Conservation (phyloP, 257 asterid species). For the Perilla frutescens region DNA sequence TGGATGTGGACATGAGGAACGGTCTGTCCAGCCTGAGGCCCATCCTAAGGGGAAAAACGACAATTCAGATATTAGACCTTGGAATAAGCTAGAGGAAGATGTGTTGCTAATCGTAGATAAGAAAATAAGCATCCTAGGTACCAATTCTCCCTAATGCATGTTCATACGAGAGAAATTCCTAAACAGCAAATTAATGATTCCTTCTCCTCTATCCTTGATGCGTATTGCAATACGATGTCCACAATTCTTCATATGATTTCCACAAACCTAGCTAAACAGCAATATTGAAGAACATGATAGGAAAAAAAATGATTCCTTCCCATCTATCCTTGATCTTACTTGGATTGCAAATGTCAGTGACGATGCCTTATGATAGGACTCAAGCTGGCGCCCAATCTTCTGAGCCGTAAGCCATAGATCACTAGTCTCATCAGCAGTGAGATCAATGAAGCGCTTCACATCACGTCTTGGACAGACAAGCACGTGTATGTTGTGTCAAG, state of each 20-base stretch:
- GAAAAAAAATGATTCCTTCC: slow-evolving; percentile 2
- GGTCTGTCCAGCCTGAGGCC: slow-evolving; percentile 92
- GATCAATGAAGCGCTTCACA: slow-evolving; percentile 80
- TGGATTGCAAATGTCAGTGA: slow-evolving; percentile 85
- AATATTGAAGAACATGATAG: not conserved
- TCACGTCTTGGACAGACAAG: slow-evolving; percentile 94
- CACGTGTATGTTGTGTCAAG: slow-evolving; percentile 82
- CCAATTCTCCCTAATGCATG: not conserved
- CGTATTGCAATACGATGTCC: no score
- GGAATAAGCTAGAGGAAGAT: slow-evolving; percentile 7
- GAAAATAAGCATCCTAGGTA: not conserved
- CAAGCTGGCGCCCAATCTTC: slow-evolving; percentile 77
- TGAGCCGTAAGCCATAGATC: slow-evolving; percentile 86
- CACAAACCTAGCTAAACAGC: not conserved
- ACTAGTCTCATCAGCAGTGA: slow-evolving; percentile 76
- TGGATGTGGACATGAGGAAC: slow-evolving; percentile 92
- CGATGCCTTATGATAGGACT: slow-evolving; percentile 85
- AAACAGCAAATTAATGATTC: not conserved
- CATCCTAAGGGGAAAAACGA: slow-evolving; percentile 60
- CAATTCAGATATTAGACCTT: slow-evolving; percentile 24
- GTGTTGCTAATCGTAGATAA: not conserved
- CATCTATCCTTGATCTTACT: slow-evolving; percentile 54
- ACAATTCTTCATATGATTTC: not conserved
- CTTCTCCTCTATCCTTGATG: no score
- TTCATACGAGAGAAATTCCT: not conserved